Conservation (phyloP, 164 flowering plant species). For the Buxus sempervirens region DNA sequence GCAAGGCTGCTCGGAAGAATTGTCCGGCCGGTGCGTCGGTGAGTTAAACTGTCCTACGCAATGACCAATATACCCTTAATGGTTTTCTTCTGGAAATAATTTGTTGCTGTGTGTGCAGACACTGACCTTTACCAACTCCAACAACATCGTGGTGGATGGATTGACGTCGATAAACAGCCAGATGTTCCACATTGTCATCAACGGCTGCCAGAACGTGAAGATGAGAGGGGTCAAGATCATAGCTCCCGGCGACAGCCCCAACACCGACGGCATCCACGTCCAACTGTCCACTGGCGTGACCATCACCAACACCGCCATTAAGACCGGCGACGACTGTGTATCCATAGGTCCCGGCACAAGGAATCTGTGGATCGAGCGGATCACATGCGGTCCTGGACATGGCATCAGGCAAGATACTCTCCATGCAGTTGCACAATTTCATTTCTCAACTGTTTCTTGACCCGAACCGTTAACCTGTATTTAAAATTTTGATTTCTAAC, state of each 20-base stretch:
- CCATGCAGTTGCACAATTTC: not conserved
- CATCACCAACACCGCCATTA: not conserved
- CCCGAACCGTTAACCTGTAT: no score
- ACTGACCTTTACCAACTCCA: conserved; percentile 1
- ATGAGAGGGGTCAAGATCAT: not conserved
- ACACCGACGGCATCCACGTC: conserved; percentile 19
- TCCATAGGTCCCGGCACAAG: conserved; percentile 11
- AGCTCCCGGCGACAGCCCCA: conserved; percentile 11
- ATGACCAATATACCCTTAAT: not conserved
- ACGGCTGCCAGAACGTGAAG: conserved; percentile 12
- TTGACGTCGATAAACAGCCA: conserved; percentile 16
- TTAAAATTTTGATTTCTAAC: no score
- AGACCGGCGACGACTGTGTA: conserved; percentile 14
- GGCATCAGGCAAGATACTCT: conserved; percentile 10
- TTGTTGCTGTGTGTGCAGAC: conserved; percentile 11
- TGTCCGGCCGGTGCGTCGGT: conserved; percentile 33
- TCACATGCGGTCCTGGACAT: conserved; percentile 17
- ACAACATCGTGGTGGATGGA: not conserved
- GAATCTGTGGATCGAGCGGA: conserved; percentile 5
- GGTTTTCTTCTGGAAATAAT: not conserved
- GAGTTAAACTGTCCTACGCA: not conserved
- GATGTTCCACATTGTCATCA: conserved; percentile 6
- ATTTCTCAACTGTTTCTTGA: not conserved
- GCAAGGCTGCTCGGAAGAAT: conserved; percentile 13
- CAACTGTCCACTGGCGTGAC: conserved; percentile 8